Evolutionary conservation across 1,284 basidiomycete genomes (phyloP).

Genomic region (Tilletia indica): DNA sequence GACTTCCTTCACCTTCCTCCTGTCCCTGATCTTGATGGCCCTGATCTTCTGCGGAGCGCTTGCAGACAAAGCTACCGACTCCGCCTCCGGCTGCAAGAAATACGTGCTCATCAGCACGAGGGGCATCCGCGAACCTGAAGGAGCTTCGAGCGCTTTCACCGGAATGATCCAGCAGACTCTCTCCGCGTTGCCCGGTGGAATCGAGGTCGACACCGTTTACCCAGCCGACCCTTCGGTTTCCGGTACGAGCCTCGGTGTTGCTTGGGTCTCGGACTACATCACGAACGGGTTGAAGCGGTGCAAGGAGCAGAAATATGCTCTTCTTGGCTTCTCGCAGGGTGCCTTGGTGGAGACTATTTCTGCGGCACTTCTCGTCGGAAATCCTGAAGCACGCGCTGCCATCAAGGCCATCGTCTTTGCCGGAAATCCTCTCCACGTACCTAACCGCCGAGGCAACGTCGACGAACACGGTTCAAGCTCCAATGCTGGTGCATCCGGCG

Average conservation of each 20-base stretch:
- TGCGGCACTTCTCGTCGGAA: not conserved
- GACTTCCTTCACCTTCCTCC: no score
- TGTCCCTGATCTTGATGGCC: no score
- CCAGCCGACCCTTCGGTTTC: not conserved
- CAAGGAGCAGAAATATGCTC: not conserved
- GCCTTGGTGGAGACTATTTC: not conserved
- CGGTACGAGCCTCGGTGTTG: no score
- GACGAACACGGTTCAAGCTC: not conserved
- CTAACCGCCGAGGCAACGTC: not conserved
- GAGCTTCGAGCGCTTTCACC: constrained; percentile 37
- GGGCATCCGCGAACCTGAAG: constrained; percentile 51
- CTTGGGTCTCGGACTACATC: not conserved
- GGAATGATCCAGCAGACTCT: constrained; percentile 35
- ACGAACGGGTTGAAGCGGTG: not conserved
- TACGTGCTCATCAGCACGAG: constrained; percentile 48
- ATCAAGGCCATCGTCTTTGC: not conserved
- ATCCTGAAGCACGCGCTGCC: not conserved
- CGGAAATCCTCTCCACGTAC: constrained; percentile 6
- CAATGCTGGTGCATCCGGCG: not conserved
- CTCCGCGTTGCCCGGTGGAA: not conserved
- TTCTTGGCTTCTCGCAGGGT: constrained; percentile 1
- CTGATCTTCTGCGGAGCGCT: no score
- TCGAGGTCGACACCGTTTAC: not conserved
- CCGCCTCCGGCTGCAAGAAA: constrained; percentile 2
- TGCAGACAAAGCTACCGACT: no score